Evolutionary conservation across 2,329 filamentous ascomycete species (phyloP).

Genomic region (Cucurbitaria berberidis): DNA sequence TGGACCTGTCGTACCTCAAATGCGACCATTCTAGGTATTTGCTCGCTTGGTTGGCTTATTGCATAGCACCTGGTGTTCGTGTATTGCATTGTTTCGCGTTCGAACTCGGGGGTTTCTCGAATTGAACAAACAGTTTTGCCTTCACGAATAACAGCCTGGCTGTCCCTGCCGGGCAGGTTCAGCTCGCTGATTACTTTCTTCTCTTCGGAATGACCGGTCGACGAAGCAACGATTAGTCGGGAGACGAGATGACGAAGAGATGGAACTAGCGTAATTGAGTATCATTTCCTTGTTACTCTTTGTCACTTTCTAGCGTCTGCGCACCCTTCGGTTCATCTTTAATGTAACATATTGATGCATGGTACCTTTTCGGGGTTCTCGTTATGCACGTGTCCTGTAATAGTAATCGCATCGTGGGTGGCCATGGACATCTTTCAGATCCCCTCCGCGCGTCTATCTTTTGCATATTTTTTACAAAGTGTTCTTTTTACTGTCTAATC

Average conservation of each 20-base stretch:
- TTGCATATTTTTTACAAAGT: too few species aligned
- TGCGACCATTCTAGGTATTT: constrained; percentile 34
- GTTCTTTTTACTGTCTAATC: too few species aligned
- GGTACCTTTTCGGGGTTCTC: neutral
- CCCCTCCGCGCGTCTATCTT: neutral
- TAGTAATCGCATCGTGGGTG: constrained; percentile 2
- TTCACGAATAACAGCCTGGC: constrained; percentile 8
- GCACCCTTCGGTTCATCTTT: constrained; percentile 1
- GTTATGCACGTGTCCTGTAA: neutral
- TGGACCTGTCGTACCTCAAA: constrained; percentile 34
- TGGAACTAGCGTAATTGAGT: neutral
- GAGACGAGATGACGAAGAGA: constrained; percentile 3
- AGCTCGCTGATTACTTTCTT: constrained; percentile 6
- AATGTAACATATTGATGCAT: constrained; percentile 18
- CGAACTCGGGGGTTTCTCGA: neutral
- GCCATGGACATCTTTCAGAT: neutral
- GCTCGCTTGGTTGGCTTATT: constrained; percentile 4
- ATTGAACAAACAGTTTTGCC: neutral
- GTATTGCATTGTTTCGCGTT: neutral
- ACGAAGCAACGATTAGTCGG: constrained; percentile 21
- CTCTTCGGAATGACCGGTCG: constrained; percentile 9
- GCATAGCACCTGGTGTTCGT: constrained; percentile 8
- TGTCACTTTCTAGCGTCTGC: constrained; percentile 3
- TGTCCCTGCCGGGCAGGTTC: constrained; percentile 21
- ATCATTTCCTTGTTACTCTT: constrained; percentile 8